Percentiles rank a stretch among this genome's conserved stretches.
These are phyloP conservation scores for Dictyostelium brefeldianum DNA, from an alignment of 78 protist species.

Conservation along the genomic window DNA sequence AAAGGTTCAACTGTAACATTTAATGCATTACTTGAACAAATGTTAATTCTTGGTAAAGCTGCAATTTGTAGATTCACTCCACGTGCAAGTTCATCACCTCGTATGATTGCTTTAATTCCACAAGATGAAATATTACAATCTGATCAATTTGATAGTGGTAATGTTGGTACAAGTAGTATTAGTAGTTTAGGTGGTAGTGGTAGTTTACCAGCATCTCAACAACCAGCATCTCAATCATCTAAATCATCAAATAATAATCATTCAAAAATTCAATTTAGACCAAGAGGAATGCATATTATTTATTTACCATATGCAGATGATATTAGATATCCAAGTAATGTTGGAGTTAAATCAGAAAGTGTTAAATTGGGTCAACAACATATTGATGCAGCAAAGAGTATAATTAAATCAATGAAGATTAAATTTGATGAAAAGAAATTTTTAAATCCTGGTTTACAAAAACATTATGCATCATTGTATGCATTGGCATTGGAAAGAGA, in stretches of 20 bases:
- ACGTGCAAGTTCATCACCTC: slow-evolving; percentile 37
- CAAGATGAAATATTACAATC: slow-evolving; percentile 26
- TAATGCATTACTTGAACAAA: slow-evolving; percentile 61
- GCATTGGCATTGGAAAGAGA: slow-evolving; percentile 87
- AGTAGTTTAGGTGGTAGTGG: neutral
- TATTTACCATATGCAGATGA: slow-evolving; percentile 85
- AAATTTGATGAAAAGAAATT: slow-evolving; percentile 63
- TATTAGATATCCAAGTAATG: slow-evolving; percentile 55
- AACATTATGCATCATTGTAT: slow-evolving; percentile 77
- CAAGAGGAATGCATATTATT: slow-evolving; percentile 73
- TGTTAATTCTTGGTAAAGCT: slow-evolving; percentile 42
- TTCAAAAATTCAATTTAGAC: slow-evolving; percentile 4
- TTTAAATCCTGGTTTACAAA: slow-evolving; percentile 59
- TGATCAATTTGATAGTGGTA: neutral
- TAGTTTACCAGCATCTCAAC: neutral
- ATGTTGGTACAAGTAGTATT: too few relatives aligned
- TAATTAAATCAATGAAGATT: slow-evolving; percentile 66
- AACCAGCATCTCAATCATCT: neutral
- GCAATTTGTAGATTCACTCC: slow-evolving; percentile 72
- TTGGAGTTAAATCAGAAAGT: neutral
- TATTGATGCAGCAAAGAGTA: slow-evolving; percentile 56
- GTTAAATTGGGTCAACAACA: neutral
- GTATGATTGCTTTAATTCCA: slow-evolving; percentile 80
- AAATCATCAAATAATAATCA: slow-evolving; percentile 4
- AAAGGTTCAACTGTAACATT: slow-evolving; percentile 59